Conservation (phyloP, 495 filamentous ascomycete species). For the Penicillium macrosclerotiorum region DNA sequence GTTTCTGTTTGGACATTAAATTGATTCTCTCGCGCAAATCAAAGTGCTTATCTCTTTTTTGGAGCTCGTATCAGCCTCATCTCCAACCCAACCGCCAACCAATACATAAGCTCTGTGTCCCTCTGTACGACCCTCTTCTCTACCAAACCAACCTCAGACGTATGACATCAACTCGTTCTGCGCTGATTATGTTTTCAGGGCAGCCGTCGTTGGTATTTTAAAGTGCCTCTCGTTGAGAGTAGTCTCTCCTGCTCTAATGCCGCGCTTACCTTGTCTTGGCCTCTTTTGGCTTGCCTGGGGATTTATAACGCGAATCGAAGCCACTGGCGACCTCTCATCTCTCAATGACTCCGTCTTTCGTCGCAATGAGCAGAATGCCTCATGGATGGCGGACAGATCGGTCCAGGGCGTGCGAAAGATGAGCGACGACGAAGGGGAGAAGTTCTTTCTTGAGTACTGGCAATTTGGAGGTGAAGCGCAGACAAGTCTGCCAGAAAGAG, state of each 20-base stretch:
- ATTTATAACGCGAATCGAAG: too few relatives aligned
- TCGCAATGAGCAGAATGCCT: slow-evolving; percentile 25
- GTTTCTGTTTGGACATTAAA: too few relatives aligned
- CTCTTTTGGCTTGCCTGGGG: too few relatives aligned
- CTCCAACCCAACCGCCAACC: neutral
- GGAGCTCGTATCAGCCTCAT: slow-evolving; percentile 4
- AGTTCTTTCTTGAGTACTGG: slow-evolving; percentile 72
- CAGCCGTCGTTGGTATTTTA: too few relatives aligned
- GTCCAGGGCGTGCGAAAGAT: slow-evolving; percentile 65
- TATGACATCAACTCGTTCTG: too few relatives aligned
- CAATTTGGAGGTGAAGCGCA: slow-evolving; percentile 36
- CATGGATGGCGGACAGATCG: slow-evolving; percentile 12
- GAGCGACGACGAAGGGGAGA: slow-evolving; percentile 77
- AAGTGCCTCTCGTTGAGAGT: too few relatives aligned
- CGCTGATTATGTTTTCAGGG: too few relatives aligned
- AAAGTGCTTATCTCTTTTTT: neutral
- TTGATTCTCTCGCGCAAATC: neutral
- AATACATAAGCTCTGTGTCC: neutral
- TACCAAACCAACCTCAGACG: too few relatives aligned
- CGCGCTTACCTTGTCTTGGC: too few relatives aligned
- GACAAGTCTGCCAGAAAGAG: slow-evolving; percentile 7
- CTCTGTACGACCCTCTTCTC: neutral
- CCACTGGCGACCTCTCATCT: too few relatives aligned
- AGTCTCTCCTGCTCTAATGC: too few relatives aligned
- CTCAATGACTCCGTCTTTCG: slow-evolving; percentile 8